phyloP scores from a whole-genome alignment of 2,329 filamentous ascomycete species.

The Diplocarpon rosae region DNA sequence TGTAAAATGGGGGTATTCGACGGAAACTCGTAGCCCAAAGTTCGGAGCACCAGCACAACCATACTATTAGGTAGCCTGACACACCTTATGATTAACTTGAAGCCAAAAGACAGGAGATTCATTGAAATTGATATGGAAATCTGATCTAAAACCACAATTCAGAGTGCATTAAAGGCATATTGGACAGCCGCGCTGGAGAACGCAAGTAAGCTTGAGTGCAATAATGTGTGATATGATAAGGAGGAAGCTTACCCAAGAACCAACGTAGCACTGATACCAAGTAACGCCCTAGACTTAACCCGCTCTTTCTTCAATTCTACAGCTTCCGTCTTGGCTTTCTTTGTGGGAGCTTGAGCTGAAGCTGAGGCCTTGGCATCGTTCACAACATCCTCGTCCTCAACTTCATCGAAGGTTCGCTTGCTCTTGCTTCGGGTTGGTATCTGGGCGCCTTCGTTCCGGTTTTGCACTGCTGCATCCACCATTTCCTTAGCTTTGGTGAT shows the following conservation, averaged over 20 bases:
- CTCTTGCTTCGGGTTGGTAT: conserved; percentile 30
- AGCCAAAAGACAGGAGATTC: conserved; percentile 7
- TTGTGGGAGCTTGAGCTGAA: conserved; percentile 39
- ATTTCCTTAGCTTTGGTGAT: conserved; percentile 79
- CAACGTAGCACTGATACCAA: conserved; percentile 78
- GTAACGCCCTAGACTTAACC: conserved; percentile 73
- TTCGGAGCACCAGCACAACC: background rate
- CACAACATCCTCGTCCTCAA: conserved; percentile 42
- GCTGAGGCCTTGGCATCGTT: conserved; percentile 35
- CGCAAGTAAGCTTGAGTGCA: background rate
- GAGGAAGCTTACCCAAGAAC: conserved; percentile 69
- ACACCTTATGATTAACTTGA: conserved; percentile 15
- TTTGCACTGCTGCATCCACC: conserved; percentile 59
- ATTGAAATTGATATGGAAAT: conserved; percentile 3
- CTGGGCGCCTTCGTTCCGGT: conserved; percentile 6
- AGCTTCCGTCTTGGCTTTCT: conserved; percentile 67
- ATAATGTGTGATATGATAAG: background rate
- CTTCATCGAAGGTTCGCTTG: conserved; percentile 68
- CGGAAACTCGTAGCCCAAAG: conserved; percentile 3
- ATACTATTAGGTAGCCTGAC: background rate
- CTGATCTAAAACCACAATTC: conserved; percentile 2
- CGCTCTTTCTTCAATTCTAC: conserved; percentile 74
- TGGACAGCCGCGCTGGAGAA: conserved; percentile 25
- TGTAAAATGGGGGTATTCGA: conserved; percentile 16
- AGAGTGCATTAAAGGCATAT: conserved; percentile 26